Evolutionary conservation across 257 asterid genomes (phyloP), one percentile per base, ranked within the genome.

Genomic region (Osmanthus fragrans): DNA sequence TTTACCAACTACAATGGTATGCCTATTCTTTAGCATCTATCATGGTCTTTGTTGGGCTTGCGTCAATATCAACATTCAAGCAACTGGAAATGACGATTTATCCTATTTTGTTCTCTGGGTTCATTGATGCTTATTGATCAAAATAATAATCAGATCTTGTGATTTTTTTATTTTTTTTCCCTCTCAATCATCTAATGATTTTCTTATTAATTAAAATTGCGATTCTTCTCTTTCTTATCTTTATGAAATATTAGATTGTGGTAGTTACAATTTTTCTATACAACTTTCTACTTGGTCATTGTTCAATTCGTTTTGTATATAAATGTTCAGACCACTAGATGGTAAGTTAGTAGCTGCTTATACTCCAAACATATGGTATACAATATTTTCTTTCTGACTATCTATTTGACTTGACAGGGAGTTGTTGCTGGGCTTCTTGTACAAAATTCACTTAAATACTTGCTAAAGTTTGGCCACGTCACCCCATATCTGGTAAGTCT

Each of bases 361-460:
- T 11, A 58, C 67, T 58, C 15, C 30, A 51, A 18, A 51, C 25
- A 3, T 25, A 3, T 0, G 68, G 29, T 51, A n/a, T 58, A 60
- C 33, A 3, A 60, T 60, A 69, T 73, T 36, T 70, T 49, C 10
- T 76, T 83, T 37, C 77, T 73, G 74, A 76, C 34, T 33, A 23
- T 29, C 6, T 75, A 75, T 79, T 82, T 73, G 70, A 68, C 78
- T 79, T 87, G 81, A 78, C 77, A 95, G 99, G 99, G 99, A 77
- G 85, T 95, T 89, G 97, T 95, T 76, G 99, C 99, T 30, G 99
- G 99, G 66, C 93, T 95, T 75, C 94, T 95, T 75, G 97, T 95
- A 77, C 99, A 95, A 81, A 95, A 95, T 84, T 87, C 99, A 19
- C 97, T 95, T 40, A 95, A 95, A 79, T 95, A 90, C 86, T 87